Percentiles rank a stretch among this genome's conserved stretches.
Evolutionary conservation across 2,329 filamentous ascomycete species (phyloP).

Genomic region (Xylariaceae sp.): DNA sequence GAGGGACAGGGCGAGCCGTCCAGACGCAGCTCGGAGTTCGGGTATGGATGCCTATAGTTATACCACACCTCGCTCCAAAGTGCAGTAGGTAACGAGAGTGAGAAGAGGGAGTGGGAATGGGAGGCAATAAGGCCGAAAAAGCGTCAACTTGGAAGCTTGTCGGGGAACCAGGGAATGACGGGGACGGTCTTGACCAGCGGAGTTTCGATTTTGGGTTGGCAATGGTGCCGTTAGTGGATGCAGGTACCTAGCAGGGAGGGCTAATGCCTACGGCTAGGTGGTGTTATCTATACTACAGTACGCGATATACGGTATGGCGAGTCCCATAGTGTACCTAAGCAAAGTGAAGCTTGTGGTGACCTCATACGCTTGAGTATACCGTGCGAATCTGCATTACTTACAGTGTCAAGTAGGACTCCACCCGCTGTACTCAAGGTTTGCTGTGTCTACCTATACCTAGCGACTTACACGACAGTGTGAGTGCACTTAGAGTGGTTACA

Average conservation of each 20-base stretch:
- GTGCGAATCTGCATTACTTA: too few relatives aligned
- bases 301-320: background rate
- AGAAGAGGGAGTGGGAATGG: slow-evolving; percentile 16
- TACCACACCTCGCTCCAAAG: slow-evolving; percentile 16
- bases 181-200: slow-evolving; percentile 12
- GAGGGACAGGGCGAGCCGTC: slow-evolving; percentile 9
- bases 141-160: slow-evolving; percentile 6
- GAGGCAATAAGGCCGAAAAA: slow-evolving; percentile 21
- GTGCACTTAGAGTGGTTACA: too few relatives aligned
- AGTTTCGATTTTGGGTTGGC: slow-evolving; percentile 21
- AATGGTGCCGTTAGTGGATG: slow-evolving; percentile 8
- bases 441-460: too few relatives aligned
- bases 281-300: background rate
- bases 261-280: background rate
- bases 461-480: too few relatives aligned
- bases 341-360: too few relatives aligned
- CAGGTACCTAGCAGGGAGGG: background rate
- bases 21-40: slow-evolving; percentile 1
- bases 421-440: too few relatives aligned
- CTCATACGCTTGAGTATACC: too few relatives aligned
- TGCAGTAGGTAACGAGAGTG: slow-evolving; percentile 12
- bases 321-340: too few relatives aligned
- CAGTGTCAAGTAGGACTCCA: too few relatives aligned
- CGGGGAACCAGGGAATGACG: slow-evolving; percentile 5
- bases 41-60: slow-evolving; percentile 3